phyloP scores from a whole-genome alignment of 208 protist species.

The Porcisia deanei region DNA sequence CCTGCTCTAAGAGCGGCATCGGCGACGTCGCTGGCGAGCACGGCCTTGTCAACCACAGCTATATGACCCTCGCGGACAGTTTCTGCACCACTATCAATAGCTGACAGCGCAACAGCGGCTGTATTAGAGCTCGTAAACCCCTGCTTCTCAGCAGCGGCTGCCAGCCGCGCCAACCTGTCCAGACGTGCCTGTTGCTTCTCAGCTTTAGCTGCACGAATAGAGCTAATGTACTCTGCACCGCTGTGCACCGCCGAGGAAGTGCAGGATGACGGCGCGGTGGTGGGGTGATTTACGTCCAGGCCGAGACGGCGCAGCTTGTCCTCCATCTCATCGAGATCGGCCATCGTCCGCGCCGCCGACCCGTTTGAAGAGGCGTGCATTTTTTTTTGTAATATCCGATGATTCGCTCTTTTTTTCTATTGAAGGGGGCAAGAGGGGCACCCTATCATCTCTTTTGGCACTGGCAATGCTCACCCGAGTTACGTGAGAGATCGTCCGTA shows the following conservation, averaged over 20 bases:
- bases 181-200: conserved; percentile 49
- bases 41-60: conserved; percentile 31
- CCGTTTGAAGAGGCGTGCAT: conserved; percentile 11
- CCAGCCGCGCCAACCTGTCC: conserved; percentile 69
- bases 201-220: conserved; percentile 54
- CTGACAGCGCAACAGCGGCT: neutral
- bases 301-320: conserved; percentile 76
- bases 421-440: too few relatives aligned
- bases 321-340: conserved; percentile 69
- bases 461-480: too few relatives aligned
- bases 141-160: conserved; percentile 47
- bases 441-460: too few relatives aligned
- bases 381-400: neutral
- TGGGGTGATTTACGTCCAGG: conserved; percentile 32
- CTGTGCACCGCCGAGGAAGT: neutral
- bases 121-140: neutral
- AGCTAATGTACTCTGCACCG: conserved; percentile 44
- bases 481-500: too few relatives aligned
- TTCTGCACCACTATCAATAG: neutral
- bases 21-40: conserved; percentile 15
- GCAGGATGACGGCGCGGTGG: conserved; percentile 5
- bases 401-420: neutral
- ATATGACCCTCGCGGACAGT: conserved; percentile 12
- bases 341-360: conserved; percentile 40
- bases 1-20: conserved; percentile 13